phyloP scores from a whole-genome alignment of 2,329 filamentous ascomycete species.

The Colletotrichum phormii region DNA sequence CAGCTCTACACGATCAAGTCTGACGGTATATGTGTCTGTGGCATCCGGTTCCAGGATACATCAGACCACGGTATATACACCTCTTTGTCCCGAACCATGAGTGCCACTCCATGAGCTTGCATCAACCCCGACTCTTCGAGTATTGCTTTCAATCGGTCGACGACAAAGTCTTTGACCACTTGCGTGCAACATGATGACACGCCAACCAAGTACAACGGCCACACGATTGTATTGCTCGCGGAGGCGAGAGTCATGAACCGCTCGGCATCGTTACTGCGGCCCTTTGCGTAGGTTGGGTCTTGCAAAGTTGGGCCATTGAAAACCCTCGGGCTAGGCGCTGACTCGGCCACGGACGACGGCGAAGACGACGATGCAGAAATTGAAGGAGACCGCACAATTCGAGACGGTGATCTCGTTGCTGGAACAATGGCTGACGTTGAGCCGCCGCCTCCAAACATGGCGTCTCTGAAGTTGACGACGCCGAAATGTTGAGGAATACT shows the following conservation, averaged over 20 bases:
- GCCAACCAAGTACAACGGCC: constrained; percentile 62
- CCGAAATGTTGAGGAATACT: constrained; percentile 63
- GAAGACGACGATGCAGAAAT: constrained; percentile 43
- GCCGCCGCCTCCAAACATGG: constrained; percentile 41
- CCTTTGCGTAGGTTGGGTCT: constrained; percentile 51
- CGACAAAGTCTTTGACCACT: constrained; percentile 55
- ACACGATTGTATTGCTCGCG: constrained; percentile 60
- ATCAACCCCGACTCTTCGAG: constrained; percentile 58
- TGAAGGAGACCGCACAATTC: constrained; percentile 45
- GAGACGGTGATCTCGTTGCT: constrained; percentile 43
- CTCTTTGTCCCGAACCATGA: constrained; percentile 53
- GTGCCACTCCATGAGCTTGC: constrained; percentile 57
- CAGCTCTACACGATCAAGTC: constrained; percentile 44
- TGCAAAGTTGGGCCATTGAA: constrained; percentile 49
- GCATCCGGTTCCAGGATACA: constrained; percentile 40
- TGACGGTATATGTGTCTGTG: constrained; percentile 40
- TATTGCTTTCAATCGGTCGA: constrained; percentile 57
- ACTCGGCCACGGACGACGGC: constrained; percentile 34
- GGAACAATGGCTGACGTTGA: constrained; percentile 44
- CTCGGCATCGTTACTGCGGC: constrained; percentile 51
- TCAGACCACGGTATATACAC: constrained; percentile 42
- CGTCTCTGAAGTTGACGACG: constrained; percentile 55
- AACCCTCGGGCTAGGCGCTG: neutral
- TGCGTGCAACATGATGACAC: constrained; percentile 58
- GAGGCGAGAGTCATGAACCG: constrained; percentile 62